These are phyloP conservation scores for Panaeolus cyanescens DNA, from an alignment of 768 basidiomycete genomes.

Conservation along the genomic window DNA sequence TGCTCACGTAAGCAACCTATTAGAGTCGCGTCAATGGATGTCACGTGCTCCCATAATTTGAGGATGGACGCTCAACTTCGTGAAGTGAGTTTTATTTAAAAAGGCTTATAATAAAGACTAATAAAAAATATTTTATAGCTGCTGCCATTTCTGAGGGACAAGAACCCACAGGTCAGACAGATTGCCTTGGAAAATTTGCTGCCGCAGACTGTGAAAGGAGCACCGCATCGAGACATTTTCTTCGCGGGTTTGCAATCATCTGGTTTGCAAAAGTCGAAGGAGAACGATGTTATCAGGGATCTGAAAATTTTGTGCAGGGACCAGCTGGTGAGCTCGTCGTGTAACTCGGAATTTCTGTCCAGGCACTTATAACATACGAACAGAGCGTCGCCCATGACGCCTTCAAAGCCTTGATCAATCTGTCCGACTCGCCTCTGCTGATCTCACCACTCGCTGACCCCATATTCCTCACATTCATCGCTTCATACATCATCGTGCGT, in stretches of 20 bases:
- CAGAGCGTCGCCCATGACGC: slow-evolving; percentile 94
- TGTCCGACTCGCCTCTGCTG: slow-evolving; percentile 81
- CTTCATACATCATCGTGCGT: slow-evolving; percentile 88
- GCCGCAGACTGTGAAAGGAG: slow-evolving; percentile 72
- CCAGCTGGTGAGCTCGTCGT: slow-evolving; percentile 59
- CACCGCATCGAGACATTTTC: slow-evolving; percentile 76
- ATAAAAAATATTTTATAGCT: slow-evolving; percentile 47
- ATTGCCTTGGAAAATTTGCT: slow-evolving; percentile 85
- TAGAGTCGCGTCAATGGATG: slow-evolving; percentile 18
- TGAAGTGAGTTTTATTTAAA: slow-evolving; percentile 35
- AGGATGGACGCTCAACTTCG: slow-evolving; percentile 48
- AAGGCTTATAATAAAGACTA: neutral
- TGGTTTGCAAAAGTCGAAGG: slow-evolving; percentile 59
- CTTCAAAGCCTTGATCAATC: slow-evolving; percentile 89
- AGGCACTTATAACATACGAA: slow-evolving; percentile 14
- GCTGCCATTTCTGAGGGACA: slow-evolving; percentile 80
- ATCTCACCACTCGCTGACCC: slow-evolving; percentile 67
- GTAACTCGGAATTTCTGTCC: neutral
- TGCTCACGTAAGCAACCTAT: slow-evolving; percentile 20
- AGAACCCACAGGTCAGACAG: slow-evolving; percentile 85
- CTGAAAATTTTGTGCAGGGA: slow-evolving; percentile 88
- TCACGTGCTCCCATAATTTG: slow-evolving; percentile 33
- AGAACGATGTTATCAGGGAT: slow-evolving; percentile 73
- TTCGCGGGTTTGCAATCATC: slow-evolving; percentile 59
- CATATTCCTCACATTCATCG: slow-evolving; percentile 76